These are phyloP conservation scores for Debaryomycetaceae sp. DNA, from an alignment of 1,139 yeast species.

Conservation along the genomic window DNA sequence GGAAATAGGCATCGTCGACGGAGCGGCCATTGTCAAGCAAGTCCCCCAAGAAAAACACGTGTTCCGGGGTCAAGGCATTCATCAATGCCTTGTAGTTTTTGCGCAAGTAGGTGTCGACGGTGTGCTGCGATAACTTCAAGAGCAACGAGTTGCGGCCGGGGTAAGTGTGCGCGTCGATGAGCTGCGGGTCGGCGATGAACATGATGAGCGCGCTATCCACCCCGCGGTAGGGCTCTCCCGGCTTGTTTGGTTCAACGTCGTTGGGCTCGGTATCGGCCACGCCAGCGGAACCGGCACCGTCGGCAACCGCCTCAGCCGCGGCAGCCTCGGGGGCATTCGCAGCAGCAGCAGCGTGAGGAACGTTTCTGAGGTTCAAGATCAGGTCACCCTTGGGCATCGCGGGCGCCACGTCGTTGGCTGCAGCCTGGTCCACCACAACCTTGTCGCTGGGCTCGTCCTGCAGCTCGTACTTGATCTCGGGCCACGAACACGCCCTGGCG, in stretches of 20 bases:
- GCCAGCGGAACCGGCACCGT: not conserved
- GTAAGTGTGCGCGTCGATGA: slow-evolving; percentile 45
- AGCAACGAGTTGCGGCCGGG: slow-evolving; percentile 39
- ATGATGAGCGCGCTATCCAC: slow-evolving; percentile 20
- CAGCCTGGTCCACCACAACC: too few species aligned
- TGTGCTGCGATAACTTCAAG: slow-evolving; percentile 40
- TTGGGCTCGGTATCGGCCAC: not conserved
- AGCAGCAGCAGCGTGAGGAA: slow-evolving; percentile 1
- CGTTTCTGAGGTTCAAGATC: too few species aligned
- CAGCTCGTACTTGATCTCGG: slow-evolving; percentile 11
- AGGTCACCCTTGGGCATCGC: too few species aligned
- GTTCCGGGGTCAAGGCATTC: slow-evolving; percentile 35
- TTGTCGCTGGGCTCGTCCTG: too few species aligned
- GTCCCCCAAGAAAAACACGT: slow-evolving; percentile 50
- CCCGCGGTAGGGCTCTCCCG: slow-evolving; percentile 6
- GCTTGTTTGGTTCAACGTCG: not conserved
- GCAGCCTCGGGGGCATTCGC: not conserved
- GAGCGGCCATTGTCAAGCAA: slow-evolving; percentile 51
- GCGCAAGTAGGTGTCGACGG: slow-evolving; percentile 46
- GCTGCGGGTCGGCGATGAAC: slow-evolving; percentile 44
- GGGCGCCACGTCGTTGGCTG: too few species aligned
- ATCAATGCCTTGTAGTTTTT: slow-evolving; percentile 41
- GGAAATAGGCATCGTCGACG: slow-evolving; percentile 35
- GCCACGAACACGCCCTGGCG: slow-evolving; percentile 35
- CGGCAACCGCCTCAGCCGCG: not conserved